Evolutionary conservation across 768 basidiomycete species (phyloP), one percentile per base, ranked within the genome.

Genomic region (Terana coerulea): DNA sequence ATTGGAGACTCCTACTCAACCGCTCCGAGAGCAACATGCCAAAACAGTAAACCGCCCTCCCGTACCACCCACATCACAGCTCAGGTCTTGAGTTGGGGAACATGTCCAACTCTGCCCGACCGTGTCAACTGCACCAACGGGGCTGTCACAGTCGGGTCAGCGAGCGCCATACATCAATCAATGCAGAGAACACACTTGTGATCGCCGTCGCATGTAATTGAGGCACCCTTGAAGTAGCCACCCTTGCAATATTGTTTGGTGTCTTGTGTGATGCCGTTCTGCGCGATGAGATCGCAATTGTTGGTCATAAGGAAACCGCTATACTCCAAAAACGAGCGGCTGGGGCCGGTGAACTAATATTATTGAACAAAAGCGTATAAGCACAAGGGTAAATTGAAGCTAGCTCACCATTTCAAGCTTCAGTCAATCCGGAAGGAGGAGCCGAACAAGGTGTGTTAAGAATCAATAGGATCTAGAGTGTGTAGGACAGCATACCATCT

Each of bases 291-390:
- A 3, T 37, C 5, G 21, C 47, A 37, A 24, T 49, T n/a, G 9
- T 37, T 37, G 5, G 24, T 37, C 47, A 49, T 49, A 9, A 36
- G 24, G 35, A 49, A 49, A 12, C 47, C 35, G 35, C 35, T 15
- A 9, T 29, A 40, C 14, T 17, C 15, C 14, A n/a, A 3, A 14
- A 37, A 36, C 5, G 8, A 8, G 47, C 26, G 15, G 22, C 10
- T 19, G 34, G 34, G 22, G 19, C 33, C 45, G 26, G 28, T 45
- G 19, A 21, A 34, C 33, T 8, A 11, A n/a, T n/a, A n/a, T n/a
- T n/a, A n/a, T n/a, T n/a, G n/a, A n/a, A n/a, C n/a, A n/a, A n/a
- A n/a, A n/a, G n/a, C n/a, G n/a, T n/a, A n/a, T n/a, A n/a, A n/a
- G n/a, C n/a, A n/a, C n/a, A n/a, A n/a, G n/a, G n/a, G n/a, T n/a